These are phyloP conservation scores for Mortierella antarctica DNA, from an alignment of 192 early-diverging fungal genomes.

Conservation along the genomic window DNA sequence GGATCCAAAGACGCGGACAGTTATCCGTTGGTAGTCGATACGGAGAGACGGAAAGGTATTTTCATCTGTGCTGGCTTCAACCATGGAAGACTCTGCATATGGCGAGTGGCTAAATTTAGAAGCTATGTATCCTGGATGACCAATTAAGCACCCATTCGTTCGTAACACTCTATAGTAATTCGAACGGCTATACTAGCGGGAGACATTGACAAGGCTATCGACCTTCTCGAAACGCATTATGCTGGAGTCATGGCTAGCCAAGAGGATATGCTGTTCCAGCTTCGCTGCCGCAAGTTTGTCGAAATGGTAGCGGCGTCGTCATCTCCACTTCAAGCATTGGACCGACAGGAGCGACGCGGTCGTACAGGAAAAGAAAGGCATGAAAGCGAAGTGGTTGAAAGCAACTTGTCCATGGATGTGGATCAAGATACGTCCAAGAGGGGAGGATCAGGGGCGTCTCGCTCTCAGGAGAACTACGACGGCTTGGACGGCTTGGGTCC, in stretches of 20 bases:
- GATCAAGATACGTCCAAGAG: conserved; percentile 10
- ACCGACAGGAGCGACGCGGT: conserved; percentile 9
- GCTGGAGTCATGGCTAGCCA: conserved; percentile 73
- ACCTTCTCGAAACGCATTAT: conserved; percentile 72
- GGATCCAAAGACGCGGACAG: not conserved
- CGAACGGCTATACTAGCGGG: conserved; percentile 70
- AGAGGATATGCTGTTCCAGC: conserved; percentile 75
- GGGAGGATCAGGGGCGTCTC: not conserved
- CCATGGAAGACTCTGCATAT: not conserved
- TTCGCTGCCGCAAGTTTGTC: conserved; percentile 88
- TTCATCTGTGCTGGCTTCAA: not conserved
- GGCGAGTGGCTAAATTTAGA: not conserved
- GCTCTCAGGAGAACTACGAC: conserved; percentile 23
- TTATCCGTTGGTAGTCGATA: conserved; percentile 9
- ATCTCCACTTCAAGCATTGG: conserved; percentile 29
- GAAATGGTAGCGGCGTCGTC: conserved; percentile 75
- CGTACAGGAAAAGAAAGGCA: conserved; percentile 13
- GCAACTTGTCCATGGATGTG: conserved; percentile 50
- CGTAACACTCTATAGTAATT: conserved; percentile 47
- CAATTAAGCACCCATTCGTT: not conserved
- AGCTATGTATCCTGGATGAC: too few relatives aligned
- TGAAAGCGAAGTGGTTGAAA: conserved; percentile 54
- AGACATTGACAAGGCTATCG: conserved; percentile 79
- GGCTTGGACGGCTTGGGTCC: conserved; percentile 33
- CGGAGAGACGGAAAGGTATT: conserved; percentile 46